phyloP scores from a whole-genome alignment of 2,329 filamentous ascomycete genomes.

The Diaporthe velutina region DNA sequence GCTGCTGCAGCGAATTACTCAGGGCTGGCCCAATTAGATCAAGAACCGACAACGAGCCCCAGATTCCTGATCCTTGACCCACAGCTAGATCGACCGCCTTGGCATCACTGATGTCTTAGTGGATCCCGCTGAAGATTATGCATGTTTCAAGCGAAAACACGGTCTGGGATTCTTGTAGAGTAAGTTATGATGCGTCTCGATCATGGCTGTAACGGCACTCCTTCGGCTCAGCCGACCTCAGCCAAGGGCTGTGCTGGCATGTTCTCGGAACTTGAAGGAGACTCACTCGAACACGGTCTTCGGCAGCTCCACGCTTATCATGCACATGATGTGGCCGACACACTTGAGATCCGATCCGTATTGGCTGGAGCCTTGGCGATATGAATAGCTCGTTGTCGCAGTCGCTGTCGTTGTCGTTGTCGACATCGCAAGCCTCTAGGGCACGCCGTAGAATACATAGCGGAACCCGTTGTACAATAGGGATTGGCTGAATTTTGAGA shows the following conservation, averaged over 20 bases:
- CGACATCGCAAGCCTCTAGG: not conserved
- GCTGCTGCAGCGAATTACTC: not conserved
- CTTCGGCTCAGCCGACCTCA: not conserved
- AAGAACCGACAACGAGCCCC: not conserved
- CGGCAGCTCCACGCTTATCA: not conserved
- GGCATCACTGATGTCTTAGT: not conserved
- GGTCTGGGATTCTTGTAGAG: not conserved
- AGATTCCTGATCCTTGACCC: not conserved
- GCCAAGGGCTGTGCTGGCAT: not conserved
- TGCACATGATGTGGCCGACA: not conserved
- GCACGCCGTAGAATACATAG: not conserved
- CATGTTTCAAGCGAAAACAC: not conserved
- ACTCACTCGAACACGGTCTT: not conserved
- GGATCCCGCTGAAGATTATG: not conserved
- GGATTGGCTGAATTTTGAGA: no score
- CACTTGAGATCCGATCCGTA: no score
- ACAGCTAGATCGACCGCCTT: not conserved
- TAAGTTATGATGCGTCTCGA: not conserved
- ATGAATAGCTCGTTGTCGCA: not conserved
- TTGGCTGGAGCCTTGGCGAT: not conserved
- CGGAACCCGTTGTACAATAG: not conserved
- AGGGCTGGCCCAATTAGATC: not conserved
- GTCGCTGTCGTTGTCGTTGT: not conserved
- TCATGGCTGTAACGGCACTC: not conserved
- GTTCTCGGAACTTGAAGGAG: not conserved